Percentiles rank a stretch among this genome's conserved stretches.
These are phyloP conservation scores for Gryganskiella cystojenkinii DNA, from an alignment of 192 early-diverging fungal genomes.

Conservation along the genomic window DNA sequence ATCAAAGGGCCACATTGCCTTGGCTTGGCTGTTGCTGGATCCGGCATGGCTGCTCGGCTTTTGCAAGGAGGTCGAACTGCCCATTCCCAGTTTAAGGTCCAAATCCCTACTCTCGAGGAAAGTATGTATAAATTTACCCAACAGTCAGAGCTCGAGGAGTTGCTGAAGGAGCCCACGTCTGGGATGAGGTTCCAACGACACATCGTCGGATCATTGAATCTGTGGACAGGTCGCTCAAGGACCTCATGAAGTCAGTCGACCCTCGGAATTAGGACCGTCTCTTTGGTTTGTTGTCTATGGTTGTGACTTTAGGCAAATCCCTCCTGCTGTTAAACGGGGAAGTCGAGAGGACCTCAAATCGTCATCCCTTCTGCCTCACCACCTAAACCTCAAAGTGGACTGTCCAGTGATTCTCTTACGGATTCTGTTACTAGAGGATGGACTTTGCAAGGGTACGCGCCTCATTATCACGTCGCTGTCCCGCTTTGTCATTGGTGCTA, in stretches of 20 bases:
- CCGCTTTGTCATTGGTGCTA: conserved; percentile 2
- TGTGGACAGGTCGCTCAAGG: conserved; percentile 16
- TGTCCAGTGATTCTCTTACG: conserved; percentile 20
- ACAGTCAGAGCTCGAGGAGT: no score
- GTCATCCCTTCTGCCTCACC: conserved; percentile 22
- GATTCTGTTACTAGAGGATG: conserved; percentile 17
- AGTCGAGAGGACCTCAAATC: conserved; percentile 10
- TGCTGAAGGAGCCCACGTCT: no score
- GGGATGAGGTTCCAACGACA: no score
- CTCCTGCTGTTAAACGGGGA: conserved; percentile 21
- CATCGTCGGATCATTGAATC: conserved; percentile 19
- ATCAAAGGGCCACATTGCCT: no score
- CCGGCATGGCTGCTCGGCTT: no score
- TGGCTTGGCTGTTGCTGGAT: no score
- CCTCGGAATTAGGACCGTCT: neutral
- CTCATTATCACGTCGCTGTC: conserved; percentile 16
- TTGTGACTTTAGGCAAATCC: conserved; percentile 40
- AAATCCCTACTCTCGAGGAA: no score
- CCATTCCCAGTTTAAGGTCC: no score
- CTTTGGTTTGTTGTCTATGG: conserved; percentile 51
- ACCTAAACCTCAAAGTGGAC: conserved; percentile 1
- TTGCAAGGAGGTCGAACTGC: no score
- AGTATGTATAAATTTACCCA: no score
- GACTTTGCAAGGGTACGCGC: conserved; percentile 30
- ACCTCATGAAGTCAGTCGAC: conserved; percentile 12